Evolutionary conservation across 2,329 filamentous ascomycete genomes (phyloP).

Genomic region (Cordyceps cateniannulata): DNA sequence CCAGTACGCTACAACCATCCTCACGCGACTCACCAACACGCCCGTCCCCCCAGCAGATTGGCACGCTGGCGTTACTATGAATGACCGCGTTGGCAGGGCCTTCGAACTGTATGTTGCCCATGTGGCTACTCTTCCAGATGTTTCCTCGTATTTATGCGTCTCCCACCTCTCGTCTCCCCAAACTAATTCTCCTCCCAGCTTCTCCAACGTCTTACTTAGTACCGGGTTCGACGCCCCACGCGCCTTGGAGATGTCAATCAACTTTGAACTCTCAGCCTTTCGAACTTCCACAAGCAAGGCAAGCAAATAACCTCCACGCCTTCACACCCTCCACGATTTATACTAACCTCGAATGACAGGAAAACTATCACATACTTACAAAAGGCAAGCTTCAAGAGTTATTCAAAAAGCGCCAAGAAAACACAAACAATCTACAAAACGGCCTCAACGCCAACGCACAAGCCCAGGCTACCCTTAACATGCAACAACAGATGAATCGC

Average conservation of each 20-base stretch:
- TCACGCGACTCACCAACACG: slow-evolving; percentile 31
- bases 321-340: neutral
- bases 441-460: slow-evolving; percentile 40
- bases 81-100: slow-evolving; percentile 37
- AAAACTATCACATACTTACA: slow-evolving; percentile 43
- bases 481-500: slow-evolving; percentile 48
- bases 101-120: slow-evolving; percentile 35
- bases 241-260: slow-evolving; percentile 1
- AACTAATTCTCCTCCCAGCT: slow-evolving; percentile 28
- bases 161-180: neutral
- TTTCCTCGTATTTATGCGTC: neutral
- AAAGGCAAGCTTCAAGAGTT: slow-evolving; percentile 40
- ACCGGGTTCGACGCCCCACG: neutral
- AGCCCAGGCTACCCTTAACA: slow-evolving; percentile 40
- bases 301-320: slow-evolving; percentile 15
- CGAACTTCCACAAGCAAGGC: slow-evolving; percentile 43
- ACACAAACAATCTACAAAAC: slow-evolving; percentile 43
- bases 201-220: slow-evolving; percentile 45
- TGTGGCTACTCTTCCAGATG: neutral
- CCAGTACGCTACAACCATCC: slow-evolving; percentile 34
- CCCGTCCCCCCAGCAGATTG: slow-evolving; percentile 25
- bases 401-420: slow-evolving; percentile 43
- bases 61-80: slow-evolving; percentile 32
- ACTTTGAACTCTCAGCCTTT: slow-evolving; percentile 43
- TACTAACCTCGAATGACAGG: slow-evolving; percentile 29